Conservation (phyloP, 352 stramenopile species). For the Phytophthora brassicae region DNA sequence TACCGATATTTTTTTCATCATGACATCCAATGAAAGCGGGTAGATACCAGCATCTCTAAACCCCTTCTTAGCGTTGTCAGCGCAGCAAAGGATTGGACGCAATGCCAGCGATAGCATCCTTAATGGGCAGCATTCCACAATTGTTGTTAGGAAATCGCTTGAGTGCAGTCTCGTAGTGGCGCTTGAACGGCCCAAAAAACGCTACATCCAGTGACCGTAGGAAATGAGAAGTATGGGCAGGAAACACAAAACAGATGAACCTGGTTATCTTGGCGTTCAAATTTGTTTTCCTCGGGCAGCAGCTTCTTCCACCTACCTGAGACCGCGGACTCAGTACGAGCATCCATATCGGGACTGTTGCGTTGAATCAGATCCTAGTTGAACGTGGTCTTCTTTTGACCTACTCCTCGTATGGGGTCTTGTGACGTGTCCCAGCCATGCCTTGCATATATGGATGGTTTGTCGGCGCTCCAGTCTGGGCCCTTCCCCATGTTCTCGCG, state of each 20-base stretch:
- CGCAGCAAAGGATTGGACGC: not conserved
- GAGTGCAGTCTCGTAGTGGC: slow-evolving; percentile 2
- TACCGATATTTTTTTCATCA: no score
- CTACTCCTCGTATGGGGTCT: not conserved
- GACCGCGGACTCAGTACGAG: not conserved
- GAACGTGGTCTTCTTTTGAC: not conserved
- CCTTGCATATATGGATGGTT: not conserved
- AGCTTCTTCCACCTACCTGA: slow-evolving; percentile 10
- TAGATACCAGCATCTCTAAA: no score
- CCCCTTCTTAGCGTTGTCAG: not conserved
- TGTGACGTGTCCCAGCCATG: slow-evolving; percentile 5
- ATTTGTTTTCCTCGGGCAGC: not conserved
- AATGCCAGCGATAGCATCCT: not conserved
- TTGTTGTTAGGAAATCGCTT: slow-evolving; percentile 1
- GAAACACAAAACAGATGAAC: not conserved
- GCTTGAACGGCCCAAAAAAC: not conserved
- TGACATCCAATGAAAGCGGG: no score
- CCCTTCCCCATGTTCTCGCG: no score
- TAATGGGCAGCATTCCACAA: not conserved
- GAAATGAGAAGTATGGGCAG: not conserved
- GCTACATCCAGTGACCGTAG: slow-evolving; percentile 4
- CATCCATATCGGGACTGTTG: not conserved
- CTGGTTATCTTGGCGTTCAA: not conserved
- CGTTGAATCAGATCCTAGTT: not conserved
- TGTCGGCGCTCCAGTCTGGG: not conserved